Percentiles rank a stretch among this genome's conserved stretches.
These are phyloP conservation scores for Rhizopus delemar DNA, from an alignment of 371 early-diverging fungal species.

Conservation along the genomic window DNA sequence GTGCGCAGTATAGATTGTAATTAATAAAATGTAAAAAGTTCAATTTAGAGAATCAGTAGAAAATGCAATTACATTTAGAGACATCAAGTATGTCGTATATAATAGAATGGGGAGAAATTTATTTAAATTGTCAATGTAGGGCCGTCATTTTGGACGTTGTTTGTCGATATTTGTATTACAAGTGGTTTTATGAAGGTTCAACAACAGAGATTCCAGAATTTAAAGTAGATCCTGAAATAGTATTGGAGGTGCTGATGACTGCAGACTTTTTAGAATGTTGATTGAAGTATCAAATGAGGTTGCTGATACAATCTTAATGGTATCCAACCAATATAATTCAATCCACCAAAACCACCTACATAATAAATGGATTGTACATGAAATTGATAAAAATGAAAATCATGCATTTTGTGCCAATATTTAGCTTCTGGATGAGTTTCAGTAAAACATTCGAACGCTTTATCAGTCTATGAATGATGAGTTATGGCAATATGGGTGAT, in stretches of 20 bases:
- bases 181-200: slow-evolving; percentile 66
- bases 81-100: slow-evolving; percentile 73
- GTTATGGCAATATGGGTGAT: not conserved
- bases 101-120: not conserved
- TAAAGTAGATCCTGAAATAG: slow-evolving; percentile 84
- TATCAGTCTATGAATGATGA: slow-evolving; percentile 7
- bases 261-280: slow-evolving; percentile 92
- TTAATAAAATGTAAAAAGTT: slow-evolving; percentile 44
- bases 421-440: slow-evolving; percentile 52
- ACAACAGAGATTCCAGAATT: slow-evolving; percentile 87
- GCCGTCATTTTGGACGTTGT: slow-evolving; percentile 90
- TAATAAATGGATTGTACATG: slow-evolving; percentile 53
- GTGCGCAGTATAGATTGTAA: not conserved
- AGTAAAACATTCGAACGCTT: slow-evolving; percentile 35
- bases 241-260: slow-evolving; percentile 92
- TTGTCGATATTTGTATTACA: slow-evolving; percentile 88
- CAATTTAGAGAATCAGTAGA: slow-evolving; percentile 90
- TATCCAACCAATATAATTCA: slow-evolving; percentile 51
- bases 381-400: slow-evolving; percentile 55
- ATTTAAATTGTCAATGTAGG: slow-evolving; percentile 40
- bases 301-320: slow-evolving; percentile 34
- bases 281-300: slow-evolving; percentile 1
- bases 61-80: slow-evolving; percentile 83
- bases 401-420: slow-evolving; percentile 40
- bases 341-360: slow-evolving; percentile 59